Evolutionary conservation across 2,329 filamentous ascomycete species (phyloP).

Genomic region (Penicillium palitans): DNA sequence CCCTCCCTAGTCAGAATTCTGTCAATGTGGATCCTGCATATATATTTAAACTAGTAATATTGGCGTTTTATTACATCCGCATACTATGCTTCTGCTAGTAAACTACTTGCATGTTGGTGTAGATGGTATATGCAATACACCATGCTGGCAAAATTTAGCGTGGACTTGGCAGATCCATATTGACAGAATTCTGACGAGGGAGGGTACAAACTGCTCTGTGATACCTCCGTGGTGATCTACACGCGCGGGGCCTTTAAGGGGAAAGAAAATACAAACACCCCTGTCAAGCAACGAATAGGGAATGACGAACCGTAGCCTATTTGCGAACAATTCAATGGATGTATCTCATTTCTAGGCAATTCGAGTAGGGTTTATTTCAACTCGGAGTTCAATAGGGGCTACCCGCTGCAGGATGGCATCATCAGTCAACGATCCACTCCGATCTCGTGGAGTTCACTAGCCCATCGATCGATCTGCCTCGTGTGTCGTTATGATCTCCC

Average conservation of each 20-base stretch:
- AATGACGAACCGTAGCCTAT: background rate
- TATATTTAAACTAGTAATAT: too few relatives aligned
- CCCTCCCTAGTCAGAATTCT: too few relatives aligned
- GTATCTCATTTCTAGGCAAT: background rate
- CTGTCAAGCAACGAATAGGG: background rate
- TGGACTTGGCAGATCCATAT: too few relatives aligned
- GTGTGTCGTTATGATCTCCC: constrained; percentile 18
- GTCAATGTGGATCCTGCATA: too few relatives aligned
- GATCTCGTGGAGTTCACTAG: constrained; percentile 16
- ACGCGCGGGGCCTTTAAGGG: background rate
- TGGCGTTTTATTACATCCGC: too few relatives aligned
- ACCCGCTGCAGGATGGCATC: constrained; percentile 24
- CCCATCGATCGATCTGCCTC: constrained; percentile 19
- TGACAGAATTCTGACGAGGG: too few relatives aligned
- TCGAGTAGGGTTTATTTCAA: background rate
- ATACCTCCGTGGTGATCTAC: background rate
- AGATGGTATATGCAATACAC: too few relatives aligned
- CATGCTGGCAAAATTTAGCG: too few relatives aligned
- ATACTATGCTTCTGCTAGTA: too few relatives aligned
- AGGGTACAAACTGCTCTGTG: too few relatives aligned
- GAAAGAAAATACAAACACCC: background rate
- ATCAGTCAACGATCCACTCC: constrained; percentile 8
- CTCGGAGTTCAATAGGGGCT: constrained; percentile 20
- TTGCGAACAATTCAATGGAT: constrained; percentile 7
- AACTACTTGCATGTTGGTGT: too few relatives aligned